Percentiles rank a stretch among this genome's conserved stretches.
phyloP scores from a whole-genome alignment of 2,329 filamentous ascomycete genomes.

The Atkinsonella texensis region DNA sequence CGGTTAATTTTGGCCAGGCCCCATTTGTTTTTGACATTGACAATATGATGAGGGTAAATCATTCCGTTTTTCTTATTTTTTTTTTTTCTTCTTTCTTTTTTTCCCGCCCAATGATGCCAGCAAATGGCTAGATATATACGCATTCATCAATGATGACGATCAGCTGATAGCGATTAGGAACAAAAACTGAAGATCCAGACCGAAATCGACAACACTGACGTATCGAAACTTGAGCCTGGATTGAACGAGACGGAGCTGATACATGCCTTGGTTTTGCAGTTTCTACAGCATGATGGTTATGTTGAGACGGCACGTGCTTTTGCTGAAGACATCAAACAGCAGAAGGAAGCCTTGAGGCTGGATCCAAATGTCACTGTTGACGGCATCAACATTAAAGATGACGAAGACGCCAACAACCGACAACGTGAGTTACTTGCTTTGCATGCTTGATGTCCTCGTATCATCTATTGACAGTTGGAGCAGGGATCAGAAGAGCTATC shows the following conservation, averaged over 20 bases:
- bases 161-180: slow-evolving; percentile 27
- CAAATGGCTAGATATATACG: not conserved
- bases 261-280: slow-evolving; percentile 72
- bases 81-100: no score
- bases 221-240: slow-evolving; percentile 48
- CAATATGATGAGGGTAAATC: slow-evolving; percentile 60
- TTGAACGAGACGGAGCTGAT: slow-evolving; percentile 67
- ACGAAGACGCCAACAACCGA: slow-evolving; percentile 74
- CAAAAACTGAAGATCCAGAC: slow-evolving; percentile 47
- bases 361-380: slow-evolving; percentile 39
- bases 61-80: not conserved
- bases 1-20: slow-evolving; percentile 56
- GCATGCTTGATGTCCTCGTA: not conserved
- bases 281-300: slow-evolving; percentile 88
- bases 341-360: slow-evolving; percentile 57
- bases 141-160: not conserved
- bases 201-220: slow-evolving; percentile 46
- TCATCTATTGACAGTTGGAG: slow-evolving; percentile 3
- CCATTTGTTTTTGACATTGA: slow-evolving; percentile 91
- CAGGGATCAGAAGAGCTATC: slow-evolving; percentile 77
- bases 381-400: slow-evolving; percentile 60
- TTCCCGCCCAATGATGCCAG: not conserved
- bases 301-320: slow-evolving; percentile 87
- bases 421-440: slow-evolving; percentile 50
- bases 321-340: slow-evolving; percentile 63